Base-by-base conservation (phyloP, 1,284 basidiomycete genomes). In the Agaricales sp. region DNA sequence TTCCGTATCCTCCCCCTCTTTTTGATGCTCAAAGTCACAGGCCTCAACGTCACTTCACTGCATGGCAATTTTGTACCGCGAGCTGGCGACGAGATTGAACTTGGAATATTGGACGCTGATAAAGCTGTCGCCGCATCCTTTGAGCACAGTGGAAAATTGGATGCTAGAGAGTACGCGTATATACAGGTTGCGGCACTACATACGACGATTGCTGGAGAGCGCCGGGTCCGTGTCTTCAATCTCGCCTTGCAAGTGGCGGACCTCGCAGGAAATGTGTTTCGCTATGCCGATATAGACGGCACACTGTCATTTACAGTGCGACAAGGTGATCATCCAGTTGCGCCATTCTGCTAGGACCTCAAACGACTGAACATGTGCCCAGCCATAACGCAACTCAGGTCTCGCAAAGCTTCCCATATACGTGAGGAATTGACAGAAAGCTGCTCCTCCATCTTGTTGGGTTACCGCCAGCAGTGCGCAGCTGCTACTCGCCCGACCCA, bases 171-270 rank as follows among this genome's bases (percentile, higher is more conserved):
- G 52, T 84, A 88, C 53, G 90, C 87, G 0, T 84, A 84, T 61
- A 67, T 99, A 48, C 96, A 99, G 64, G 86, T 82, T n/a, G 96
- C 96, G 0, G 73, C 91, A 1, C 69, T 99, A 24, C 94, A 99
- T 62, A 99, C 96, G 1, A 84, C 82, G 1, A 64, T 76, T 1
- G 67, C 70, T 3, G 96, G 96, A 3, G 75, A 91, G 61, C 75
- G 96, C 22, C 74, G 92, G 51, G 94, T 98, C 26, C 74, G 96
- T 48, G 80, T 83, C 43, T 77, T 87, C 62, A 99, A 99, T 60
- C 67, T 98, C 18, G 87, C 86, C 0, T 64, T 97, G 47, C 84
- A 84, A 23, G 82, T 93, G 1, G 87, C 84, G 1, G 78, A 82
- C 45, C 68, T 98, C 51, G 89, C 94, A 11, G 92, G 85, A 14